Base-by-base conservation (phyloP, 106 monocot species). In the Agapanthus africanus region DNA sequence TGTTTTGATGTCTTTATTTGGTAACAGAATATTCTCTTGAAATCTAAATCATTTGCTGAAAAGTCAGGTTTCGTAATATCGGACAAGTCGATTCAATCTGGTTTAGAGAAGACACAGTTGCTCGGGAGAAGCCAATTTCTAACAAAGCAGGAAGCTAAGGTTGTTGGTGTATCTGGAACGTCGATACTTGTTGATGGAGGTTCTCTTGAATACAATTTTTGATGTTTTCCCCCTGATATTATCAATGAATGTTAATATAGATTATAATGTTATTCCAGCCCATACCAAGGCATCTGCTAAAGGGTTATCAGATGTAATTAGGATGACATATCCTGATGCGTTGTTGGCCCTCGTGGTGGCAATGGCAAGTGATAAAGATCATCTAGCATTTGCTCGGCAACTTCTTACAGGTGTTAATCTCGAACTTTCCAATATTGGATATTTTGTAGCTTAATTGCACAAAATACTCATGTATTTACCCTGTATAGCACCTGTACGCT, bases 281-380 rank as follows among this genome's bases (percentile, higher is more conserved):
- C 99, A 99, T 70, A 99, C 99, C 7, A 87, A 93, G 79, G 92
- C 83, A 76, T 99, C 99, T 81, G 99, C 99, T 35, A 81, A 81
- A 75, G 84, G 77, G 30, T 76, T 99, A 67, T 81, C 84, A 32
- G 90, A 85, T 21, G 74, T 78, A 63, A 79, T 93, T 34, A 81
- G 41, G 63, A 81, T 77, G 71, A 49, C 44, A 11, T 40, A 73
- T 76, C 70, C 68, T 31, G 42, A 84, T 74, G 79, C 81, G 59
- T 60, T 59, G 25, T 59, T 84, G 49, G 99, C 93, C 66, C 69
- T 93, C 61, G 83, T 99, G 40, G 83, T 99, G 42, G 93, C 90
- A 81, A 99, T 99, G 99, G 99, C 93, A 32, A 88, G 26, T 59
- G 99, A 99, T 67, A 99, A 99, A 70, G 90, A 93, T 68, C 99